Evolutionary conservation across 176 grass and related monocot genomes (phyloP).

Genomic region (Poa pratensis): DNA sequence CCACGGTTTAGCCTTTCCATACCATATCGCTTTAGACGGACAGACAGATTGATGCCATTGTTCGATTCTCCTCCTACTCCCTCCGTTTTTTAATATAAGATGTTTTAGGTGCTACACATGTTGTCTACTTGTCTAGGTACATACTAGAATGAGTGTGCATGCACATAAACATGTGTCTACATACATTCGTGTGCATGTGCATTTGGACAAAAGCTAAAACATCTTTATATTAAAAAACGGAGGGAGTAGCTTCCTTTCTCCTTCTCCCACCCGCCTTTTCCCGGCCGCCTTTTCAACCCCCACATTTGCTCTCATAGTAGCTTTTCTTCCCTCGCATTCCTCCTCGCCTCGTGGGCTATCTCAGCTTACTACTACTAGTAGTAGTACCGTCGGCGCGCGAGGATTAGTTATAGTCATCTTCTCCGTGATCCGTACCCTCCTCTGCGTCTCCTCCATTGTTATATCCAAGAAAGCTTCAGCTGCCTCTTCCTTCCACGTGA

Average conservation of each 20-base stretch:
- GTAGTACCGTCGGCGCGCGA: conserved; percentile 1
- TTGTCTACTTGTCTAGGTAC: no score
- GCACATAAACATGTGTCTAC: no score
- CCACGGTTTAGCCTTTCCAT: conserved; percentile 35
- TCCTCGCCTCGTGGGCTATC: conserved; percentile 1
- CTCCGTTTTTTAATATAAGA: no score
- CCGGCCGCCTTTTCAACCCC: conserved; percentile 34
- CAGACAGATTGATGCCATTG: conserved; percentile 52
- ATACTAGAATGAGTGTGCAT: no score
- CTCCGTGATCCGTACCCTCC: conserved; percentile 6
- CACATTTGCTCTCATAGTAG: conserved; percentile 40
- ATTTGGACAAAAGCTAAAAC: no score
- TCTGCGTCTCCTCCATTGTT: conserved; percentile 29
- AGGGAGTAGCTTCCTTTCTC: background rate
- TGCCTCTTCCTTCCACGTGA: background rate
- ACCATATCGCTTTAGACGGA: no score
- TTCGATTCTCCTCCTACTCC: conserved; percentile 51
- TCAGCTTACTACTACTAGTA: background rate
- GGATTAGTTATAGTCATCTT: background rate
- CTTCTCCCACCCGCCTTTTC: conserved; percentile 5
- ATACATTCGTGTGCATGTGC: no score
- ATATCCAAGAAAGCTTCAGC: conserved; percentile 10
- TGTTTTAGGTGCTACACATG: no score
- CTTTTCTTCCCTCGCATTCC: conserved; percentile 16
- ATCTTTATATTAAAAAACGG: no score